Percentiles rank a stretch among this genome's conserved stretches.
Evolutionary conservation across 495 filamentous ascomycete species (phyloP).

Genomic region (Penicillium crystallinum): DNA sequence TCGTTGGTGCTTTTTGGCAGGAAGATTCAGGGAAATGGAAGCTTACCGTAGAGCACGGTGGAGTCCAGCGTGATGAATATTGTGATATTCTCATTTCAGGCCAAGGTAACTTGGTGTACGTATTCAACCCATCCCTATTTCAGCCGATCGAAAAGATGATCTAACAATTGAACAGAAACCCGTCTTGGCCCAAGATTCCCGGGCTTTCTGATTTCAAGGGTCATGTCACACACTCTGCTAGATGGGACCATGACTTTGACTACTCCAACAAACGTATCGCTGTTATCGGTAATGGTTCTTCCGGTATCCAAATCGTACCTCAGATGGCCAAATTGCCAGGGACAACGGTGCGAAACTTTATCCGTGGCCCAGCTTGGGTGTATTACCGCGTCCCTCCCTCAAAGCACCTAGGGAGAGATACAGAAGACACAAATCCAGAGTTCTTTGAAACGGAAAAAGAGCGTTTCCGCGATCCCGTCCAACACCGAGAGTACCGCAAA

Average conservation of each 20-base stretch:
- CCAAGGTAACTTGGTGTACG: conserved; percentile 23
- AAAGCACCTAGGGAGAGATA: conserved; percentile 23
- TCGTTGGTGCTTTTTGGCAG: conserved; percentile 47
- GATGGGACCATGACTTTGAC: conserved; percentile 41
- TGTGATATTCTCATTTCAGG: conserved; percentile 43
- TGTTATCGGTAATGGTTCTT: conserved; percentile 47
- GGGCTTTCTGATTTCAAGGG: conserved; percentile 47
- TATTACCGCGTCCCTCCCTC: conserved; percentile 21
- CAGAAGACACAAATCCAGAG: conserved; percentile 20
- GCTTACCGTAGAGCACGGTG: conserved; percentile 18
- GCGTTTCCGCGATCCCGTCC: neutral
- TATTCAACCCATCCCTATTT: neutral
- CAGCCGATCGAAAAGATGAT: neutral
- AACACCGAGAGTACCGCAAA: conserved; percentile 22
- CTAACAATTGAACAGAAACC: conserved; percentile 17
- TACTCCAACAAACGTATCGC: conserved; percentile 45
- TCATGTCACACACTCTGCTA: conserved; percentile 45
- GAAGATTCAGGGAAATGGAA: conserved; percentile 32
- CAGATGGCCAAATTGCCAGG: conserved; percentile 34
- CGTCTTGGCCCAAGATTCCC: conserved; percentile 45
- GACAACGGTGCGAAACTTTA: conserved; percentile 22
- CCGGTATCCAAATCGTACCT: conserved; percentile 51
- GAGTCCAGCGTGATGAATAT: conserved; percentile 29
- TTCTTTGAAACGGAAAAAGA: conserved; percentile 27
- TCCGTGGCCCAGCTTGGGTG: conserved; percentile 29